Base-by-base conservation (phyloP, 1,284 basidiomycete genomes). In the Apiotrichum laibachii region DNA sequence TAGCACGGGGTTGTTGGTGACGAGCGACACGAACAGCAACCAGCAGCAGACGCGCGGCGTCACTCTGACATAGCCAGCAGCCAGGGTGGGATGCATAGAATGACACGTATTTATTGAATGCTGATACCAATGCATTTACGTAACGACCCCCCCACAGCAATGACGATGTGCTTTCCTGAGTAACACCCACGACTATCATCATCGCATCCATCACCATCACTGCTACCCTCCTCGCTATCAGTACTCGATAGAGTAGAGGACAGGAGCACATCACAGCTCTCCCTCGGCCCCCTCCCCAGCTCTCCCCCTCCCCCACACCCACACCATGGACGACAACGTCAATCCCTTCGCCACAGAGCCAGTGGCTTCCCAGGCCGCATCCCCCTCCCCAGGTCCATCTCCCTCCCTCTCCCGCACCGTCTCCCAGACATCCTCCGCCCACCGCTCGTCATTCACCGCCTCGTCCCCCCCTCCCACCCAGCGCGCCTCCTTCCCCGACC, bases 401-500 rank as follows among this genome's bases (percentile, higher is more conserved):
- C 61, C 61, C 13, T 37, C 50, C 8, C 50, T 65, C 18, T 65
- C 63, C 12, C 63, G 60, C 33, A 56, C 57, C 1, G 45, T 57
- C 12, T 65, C 63, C 11, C 51, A 47, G 21, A 39, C 57, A 33
- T 59, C 60, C 8, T 57, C 57, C 13, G n/a, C 35, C 18, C 43
- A 52, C 3, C 37, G 54, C 11, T 51, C 44, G 7, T 31, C 26
- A 15, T 46, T 51, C 13, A 48, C 71, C 2, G 71, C 72, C 10
- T 69, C 73, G 0, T 72, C 71, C 2, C 77, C 77, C 10, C 77
- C 75, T 5, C 77, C 77, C 2, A 77, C 73, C 0, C 72, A 74
- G 52, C 66, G 77, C 11, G 75, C 77, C 0, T 66, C 66, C 9
- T 79, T 79, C 62, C 77, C 77, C 4, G 69, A 72, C 56, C 75